Evolutionary conservation across 352 stramenopile genomes (phyloP).

Genomic region (Globisporangium canariense): DNA sequence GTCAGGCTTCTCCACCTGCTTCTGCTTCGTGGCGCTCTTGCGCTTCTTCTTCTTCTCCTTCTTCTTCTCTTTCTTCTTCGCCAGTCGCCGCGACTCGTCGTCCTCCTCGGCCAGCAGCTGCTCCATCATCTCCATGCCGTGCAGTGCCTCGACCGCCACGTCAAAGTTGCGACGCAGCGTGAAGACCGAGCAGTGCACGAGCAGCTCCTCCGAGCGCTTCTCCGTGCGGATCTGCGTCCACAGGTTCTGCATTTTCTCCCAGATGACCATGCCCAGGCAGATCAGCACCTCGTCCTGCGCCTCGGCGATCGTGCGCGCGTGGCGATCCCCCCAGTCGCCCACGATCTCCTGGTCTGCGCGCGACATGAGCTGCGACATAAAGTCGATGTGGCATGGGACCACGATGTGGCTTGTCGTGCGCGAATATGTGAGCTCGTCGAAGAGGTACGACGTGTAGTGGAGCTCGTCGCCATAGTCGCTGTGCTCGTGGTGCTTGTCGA

Average conservation of each 20-base stretch:
- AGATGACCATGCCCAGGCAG: slow-evolving; percentile 85
- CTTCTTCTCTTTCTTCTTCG: slow-evolving; percentile 85
- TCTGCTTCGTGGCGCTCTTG: slow-evolving; percentile 73
- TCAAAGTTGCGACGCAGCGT: slow-evolving; percentile 83
- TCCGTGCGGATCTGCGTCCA: slow-evolving; percentile 77
- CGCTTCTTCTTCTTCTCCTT: slow-evolving; percentile 91
- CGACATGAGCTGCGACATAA: slow-evolving; percentile 82
- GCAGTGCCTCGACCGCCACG: slow-evolving; percentile 74
- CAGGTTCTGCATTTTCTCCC: slow-evolving; percentile 84
- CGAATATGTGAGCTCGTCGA: slow-evolving; percentile 83
- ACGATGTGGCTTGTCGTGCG: slow-evolving; percentile 79
- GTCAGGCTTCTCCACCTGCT: slow-evolving; percentile 35
- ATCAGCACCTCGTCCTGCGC: slow-evolving; percentile 86
- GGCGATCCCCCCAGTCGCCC: slow-evolving; percentile 76
- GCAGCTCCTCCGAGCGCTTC: slow-evolving; percentile 72
- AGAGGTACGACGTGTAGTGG: slow-evolving; percentile 84
- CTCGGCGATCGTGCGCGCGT: slow-evolving; percentile 81
- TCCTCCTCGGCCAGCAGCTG: slow-evolving; percentile 82
- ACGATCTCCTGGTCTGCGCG: slow-evolving; percentile 82
- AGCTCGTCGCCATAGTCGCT: slow-evolving; percentile 77
- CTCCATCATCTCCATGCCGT: slow-evolving; percentile 87
- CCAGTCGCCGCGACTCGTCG: slow-evolving; percentile 67
- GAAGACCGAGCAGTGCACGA: slow-evolving; percentile 75
- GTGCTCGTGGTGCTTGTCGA: slow-evolving; percentile 69
- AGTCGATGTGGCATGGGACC: slow-evolving; percentile 83